Conservation (phyloP, 108 stramenopile genomes). For the Pelagomonas calceolata region DNA sequence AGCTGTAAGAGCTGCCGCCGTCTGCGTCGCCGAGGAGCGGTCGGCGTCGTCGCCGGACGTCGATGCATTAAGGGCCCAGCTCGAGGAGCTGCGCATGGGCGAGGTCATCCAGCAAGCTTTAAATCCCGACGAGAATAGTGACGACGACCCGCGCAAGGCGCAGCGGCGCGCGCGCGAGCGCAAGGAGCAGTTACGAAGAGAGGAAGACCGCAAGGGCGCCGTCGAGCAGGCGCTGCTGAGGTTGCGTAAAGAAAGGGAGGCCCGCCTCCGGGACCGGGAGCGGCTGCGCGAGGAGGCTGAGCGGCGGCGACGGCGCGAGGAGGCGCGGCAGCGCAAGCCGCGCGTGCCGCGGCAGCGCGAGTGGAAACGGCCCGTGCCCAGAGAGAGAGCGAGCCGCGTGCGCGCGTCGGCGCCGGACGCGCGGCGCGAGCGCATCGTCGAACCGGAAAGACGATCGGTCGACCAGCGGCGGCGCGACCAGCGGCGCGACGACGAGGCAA, state of each 20-base stretch:
- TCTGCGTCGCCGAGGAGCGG: neutral
- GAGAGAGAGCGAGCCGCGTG: too few relatives aligned
- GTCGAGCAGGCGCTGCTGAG: conserved; percentile 33
- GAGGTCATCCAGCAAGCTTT: conserved; percentile 2
- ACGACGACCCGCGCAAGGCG: neutral
- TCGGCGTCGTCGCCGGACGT: neutral
- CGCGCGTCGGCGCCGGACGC: too few relatives aligned
- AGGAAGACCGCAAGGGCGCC: conserved; percentile 20
- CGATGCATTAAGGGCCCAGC: neutral
- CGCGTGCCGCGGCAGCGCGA: neutral
- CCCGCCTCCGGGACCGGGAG: conserved; percentile 5
- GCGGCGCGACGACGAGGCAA: neutral
- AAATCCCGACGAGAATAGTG: neutral
- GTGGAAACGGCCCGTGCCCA: too few relatives aligned
- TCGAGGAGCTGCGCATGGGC: conserved; percentile 5
- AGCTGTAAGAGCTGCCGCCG: conserved; percentile 11
- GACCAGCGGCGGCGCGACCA: too few relatives aligned
- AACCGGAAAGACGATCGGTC: too few relatives aligned
- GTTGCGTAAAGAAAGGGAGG: conserved; percentile 23
- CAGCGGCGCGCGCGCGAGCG: conserved; percentile 21
- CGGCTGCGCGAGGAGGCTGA: conserved; percentile 6
- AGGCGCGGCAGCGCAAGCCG: neutral
- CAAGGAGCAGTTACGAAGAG: conserved; percentile 17
- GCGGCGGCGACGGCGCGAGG: neutral
- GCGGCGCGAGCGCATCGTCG: too few relatives aligned